Evolutionary conservation across 345 rosid species (phyloP), one percentile per base, ranked within the genome.

Genomic region (Carallia brachiata): DNA sequence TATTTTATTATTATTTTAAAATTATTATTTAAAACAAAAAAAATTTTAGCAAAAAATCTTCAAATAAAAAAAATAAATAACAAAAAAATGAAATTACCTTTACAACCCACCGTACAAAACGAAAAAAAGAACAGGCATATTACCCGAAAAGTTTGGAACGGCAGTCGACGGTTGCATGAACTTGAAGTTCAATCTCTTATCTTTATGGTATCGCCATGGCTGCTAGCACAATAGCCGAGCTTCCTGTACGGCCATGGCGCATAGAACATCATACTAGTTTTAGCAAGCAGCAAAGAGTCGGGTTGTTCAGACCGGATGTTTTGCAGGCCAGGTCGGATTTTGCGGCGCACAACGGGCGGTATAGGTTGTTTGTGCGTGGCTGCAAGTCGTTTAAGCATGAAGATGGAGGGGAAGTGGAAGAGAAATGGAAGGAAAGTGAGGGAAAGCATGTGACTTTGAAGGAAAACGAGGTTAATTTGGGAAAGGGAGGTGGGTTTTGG

Each of bases 311-410:
- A 53, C 77, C 77, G 30, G 70, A 44, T 44, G 81, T 13, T 61
- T 80, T 72, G 66, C 10, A n/a, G 54, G 5, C 50, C 5, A 2
- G 72, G 75, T 53, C 72, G 52, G 83, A 82, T 44, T 74, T 71
- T 18, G 76, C 66, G 52, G 53, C 30, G 6, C 44, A 18, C 4
- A 78, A 73, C 70, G 30, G 70, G 63, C 61, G 79, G 16, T 36
- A 55, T 30, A 67, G 86, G 72, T 59, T 80, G 70, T 28, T 62
- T n/a, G 55, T 75, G 72, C 73, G 74, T 34, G 80, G 31, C 71
- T 80, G 83, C 71, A 75, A 88, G 80, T 85, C 86, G 55, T 86
- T 87, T 75, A 79, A 61, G 81, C 61, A 71, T 58, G 90, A 82
- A 36, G 89, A 90, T 37, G 90, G 81, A 32, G 79, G 78, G 62